A percentile compares a stretch with the other conserved stretches of the same genome.
phyloP scores from a whole-genome alignment of 768 basidiomycete species.

The Suillus decipiens region DNA sequence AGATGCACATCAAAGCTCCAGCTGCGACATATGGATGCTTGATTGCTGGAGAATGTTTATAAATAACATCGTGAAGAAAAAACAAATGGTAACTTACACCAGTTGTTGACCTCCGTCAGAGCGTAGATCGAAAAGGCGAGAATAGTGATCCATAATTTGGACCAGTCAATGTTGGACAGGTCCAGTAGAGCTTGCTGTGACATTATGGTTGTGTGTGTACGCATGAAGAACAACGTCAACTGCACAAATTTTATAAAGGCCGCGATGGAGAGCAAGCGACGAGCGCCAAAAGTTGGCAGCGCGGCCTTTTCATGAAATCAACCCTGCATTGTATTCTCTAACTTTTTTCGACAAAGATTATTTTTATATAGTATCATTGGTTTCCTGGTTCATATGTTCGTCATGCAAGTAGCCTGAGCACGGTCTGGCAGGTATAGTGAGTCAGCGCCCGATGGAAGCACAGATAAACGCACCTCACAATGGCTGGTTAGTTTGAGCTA shows the following conservation, averaged over 20 bases:
- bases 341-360: too few species aligned
- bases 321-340: slow-evolving; percentile 2
- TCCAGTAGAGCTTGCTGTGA: neutral
- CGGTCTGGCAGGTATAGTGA: neutral
- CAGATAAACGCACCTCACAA: too few species aligned
- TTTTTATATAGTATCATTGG: slow-evolving; percentile 17
- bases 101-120: neutral
- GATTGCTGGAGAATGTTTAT: neutral
- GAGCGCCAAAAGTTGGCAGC: too few species aligned
- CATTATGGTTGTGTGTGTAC: neutral
- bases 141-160: neutral
- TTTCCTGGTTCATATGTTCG: neutral
- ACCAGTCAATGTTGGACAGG: neutral
- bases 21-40: slow-evolving; percentile 5
- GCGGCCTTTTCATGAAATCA: too few species aligned
- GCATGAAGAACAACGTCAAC: neutral
- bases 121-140: neutral
- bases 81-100: neutral
- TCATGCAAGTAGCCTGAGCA: too few species aligned
- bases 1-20: slow-evolving; percentile 1
- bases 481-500: neutral
- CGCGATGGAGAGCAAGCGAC: neutral
- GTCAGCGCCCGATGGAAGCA: too few species aligned
- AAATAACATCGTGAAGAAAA: neutral
- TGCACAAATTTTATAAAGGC: neutral